Evolutionary conservation across 176 grass and related monocot genomes (phyloP).

Genomic region (Melocanna baccifera): DNA sequence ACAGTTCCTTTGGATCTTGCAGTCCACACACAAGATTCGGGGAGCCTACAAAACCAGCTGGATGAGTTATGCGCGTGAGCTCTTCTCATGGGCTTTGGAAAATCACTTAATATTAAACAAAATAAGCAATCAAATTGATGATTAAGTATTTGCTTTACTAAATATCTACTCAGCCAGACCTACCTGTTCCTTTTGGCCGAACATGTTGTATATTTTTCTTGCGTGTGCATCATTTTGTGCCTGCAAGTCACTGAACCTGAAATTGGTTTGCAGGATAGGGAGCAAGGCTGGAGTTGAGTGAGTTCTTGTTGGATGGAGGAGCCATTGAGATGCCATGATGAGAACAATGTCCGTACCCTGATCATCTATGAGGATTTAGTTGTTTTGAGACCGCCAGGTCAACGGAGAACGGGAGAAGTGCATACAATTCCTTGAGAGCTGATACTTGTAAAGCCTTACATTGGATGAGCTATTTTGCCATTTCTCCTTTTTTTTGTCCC

Average conservation of each 20-base stretch:
- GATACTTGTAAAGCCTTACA: slow-evolving; percentile 44
- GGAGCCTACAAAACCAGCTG: slow-evolving; percentile 36
- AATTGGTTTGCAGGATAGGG: slow-evolving; percentile 42
- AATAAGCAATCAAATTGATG: background rate
- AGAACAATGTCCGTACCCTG: background rate
- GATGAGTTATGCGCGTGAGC: slow-evolving; percentile 45
- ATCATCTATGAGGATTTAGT: slow-evolving; percentile 4
- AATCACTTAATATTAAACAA: background rate
- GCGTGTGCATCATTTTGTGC: background rate
- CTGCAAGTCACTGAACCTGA: slow-evolving; percentile 23
- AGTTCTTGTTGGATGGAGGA: slow-evolving; percentile 11
- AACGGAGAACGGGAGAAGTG: background rate
- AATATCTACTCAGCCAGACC: background rate
- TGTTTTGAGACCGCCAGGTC: slow-evolving; percentile 32
- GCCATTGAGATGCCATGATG: background rate
- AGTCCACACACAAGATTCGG: slow-evolving; percentile 44
- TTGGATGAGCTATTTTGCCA: slow-evolving; percentile 21
- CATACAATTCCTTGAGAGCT: slow-evolving; percentile 37
- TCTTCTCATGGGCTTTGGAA: slow-evolving; percentile 33
- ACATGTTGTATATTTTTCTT: background rate
- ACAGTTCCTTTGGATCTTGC: slow-evolving; percentile 54
- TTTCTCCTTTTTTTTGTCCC: background rate
- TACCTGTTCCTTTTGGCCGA: background rate
- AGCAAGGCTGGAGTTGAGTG: slow-evolving; percentile 51
- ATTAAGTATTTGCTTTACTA: slow-evolving; percentile 6